Conservation (phyloP, 352 stramenopile genomes). For the Phytophthora sansomeana region DNA sequence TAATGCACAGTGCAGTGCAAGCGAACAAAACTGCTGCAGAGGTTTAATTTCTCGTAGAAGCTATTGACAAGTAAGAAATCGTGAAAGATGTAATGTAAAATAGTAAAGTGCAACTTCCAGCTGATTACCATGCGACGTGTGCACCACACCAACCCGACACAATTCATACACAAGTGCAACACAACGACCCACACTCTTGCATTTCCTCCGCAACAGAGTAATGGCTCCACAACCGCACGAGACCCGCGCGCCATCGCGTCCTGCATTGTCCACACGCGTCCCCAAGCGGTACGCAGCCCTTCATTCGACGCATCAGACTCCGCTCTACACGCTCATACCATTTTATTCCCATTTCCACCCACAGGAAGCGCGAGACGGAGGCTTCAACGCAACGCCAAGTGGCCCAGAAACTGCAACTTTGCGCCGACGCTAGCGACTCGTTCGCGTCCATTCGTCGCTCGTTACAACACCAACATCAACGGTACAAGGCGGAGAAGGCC, state of each 20-base stretch:
- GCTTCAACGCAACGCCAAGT: slow-evolving; percentile 67
- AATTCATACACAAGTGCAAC: too few species aligned
- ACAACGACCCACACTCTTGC: neutral
- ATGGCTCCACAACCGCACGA: neutral
- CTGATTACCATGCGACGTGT: neutral
- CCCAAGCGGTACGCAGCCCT: slow-evolving; percentile 11
- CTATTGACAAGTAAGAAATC: too few species aligned
- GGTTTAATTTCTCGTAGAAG: too few species aligned
- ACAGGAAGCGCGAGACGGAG: slow-evolving; percentile 44
- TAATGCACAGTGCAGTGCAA: too few species aligned
- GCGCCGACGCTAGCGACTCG: slow-evolving; percentile 23
- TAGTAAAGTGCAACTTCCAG: too few species aligned
- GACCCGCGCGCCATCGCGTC: slow-evolving; percentile 27
- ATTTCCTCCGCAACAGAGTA: neutral
- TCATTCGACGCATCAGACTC: neutral
- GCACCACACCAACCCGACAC: neutral
- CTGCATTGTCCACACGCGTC: neutral
- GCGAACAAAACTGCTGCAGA: too few species aligned
- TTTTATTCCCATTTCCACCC: neutral
- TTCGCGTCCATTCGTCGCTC: slow-evolving; percentile 5
- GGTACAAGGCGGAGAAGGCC: slow-evolving; percentile 20
- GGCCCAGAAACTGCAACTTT: slow-evolving; percentile 24
- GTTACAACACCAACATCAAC: slow-evolving; percentile 9
- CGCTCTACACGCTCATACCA: neutral
- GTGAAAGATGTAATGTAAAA: too few species aligned